phyloP scores from a whole-genome alignment of 208 protist genomes.

The Histomonas meleagridis region DNA sequence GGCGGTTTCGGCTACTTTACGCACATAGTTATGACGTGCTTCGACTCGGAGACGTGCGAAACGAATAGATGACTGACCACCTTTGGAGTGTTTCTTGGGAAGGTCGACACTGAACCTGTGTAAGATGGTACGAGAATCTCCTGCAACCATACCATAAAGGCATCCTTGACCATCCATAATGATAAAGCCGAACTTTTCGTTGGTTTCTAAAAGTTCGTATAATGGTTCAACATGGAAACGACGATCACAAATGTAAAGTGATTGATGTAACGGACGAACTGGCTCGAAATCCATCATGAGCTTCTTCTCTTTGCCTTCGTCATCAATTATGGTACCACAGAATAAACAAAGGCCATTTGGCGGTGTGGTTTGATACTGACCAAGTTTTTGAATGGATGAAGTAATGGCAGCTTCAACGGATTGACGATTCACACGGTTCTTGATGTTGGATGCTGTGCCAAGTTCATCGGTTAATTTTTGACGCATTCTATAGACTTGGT shows the following conservation, averaged over 20 bases:
- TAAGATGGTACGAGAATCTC: slow-evolving; percentile 87
- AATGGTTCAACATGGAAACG: slow-evolving; percentile 70
- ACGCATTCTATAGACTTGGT: slow-evolving; percentile 83
- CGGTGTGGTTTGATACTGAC: slow-evolving; percentile 73
- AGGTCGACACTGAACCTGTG: slow-evolving; percentile 96
- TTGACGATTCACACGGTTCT: slow-evolving; percentile 88
- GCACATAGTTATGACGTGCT: slow-evolving; percentile 97
- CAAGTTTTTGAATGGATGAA: slow-evolving; percentile 68
- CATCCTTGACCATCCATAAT: slow-evolving; percentile 96
- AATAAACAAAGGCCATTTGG: slow-evolving; percentile 93
- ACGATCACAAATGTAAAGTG: slow-evolving; percentile 83
- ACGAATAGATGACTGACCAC: slow-evolving; percentile 97
- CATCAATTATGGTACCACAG: slow-evolving; percentile 91
- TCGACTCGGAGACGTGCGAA: slow-evolving; percentile 97
- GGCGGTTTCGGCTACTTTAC: slow-evolving; percentile 89
- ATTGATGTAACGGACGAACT: slow-evolving; percentile 96
- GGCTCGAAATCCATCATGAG: slow-evolving; percentile 96
- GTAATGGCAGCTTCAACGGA: slow-evolving; percentile 75
- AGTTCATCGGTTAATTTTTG: slow-evolving; percentile 98
- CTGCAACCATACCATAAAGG: slow-evolving; percentile 87
- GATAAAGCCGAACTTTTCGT: slow-evolving; percentile 99
- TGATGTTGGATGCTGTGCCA: slow-evolving; percentile 98
- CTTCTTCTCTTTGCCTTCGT: slow-evolving; percentile 97
- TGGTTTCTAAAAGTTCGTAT: slow-evolving; percentile 83
- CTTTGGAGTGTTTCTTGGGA: slow-evolving; percentile 99